These are phyloP conservation scores for Phytophthora macrochlamydospora DNA, from an alignment of 352 stramenopile species.

Conservation along the genomic window DNA sequence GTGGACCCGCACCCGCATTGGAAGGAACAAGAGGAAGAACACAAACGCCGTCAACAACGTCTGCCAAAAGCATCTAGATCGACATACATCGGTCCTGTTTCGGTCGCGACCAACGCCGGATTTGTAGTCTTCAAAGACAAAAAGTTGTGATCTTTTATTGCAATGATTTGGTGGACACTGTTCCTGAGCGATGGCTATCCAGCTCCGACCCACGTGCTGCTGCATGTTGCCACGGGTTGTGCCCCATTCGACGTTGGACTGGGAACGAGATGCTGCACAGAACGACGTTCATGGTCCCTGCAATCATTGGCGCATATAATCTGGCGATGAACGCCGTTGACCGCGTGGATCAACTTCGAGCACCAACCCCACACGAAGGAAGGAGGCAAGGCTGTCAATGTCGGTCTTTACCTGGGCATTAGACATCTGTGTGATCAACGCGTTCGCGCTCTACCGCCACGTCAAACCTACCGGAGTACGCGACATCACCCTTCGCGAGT, in stretches of 20 bases:
- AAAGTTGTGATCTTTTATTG: slow-evolving; percentile 11
- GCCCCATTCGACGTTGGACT: slow-evolving; percentile 8
- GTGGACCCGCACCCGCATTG: too few species aligned
- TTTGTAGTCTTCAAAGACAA: slow-evolving; percentile 7
- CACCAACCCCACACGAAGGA: background rate
- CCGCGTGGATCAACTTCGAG: slow-evolving; percentile 6
- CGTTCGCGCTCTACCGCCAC: background rate
- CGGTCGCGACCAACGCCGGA: background rate
- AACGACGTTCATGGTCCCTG: slow-evolving; percentile 4
- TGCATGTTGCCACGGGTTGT: slow-evolving; percentile 9
- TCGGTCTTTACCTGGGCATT: slow-evolving; percentile 2
- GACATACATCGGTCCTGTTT: too few species aligned
- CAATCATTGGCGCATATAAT: slow-evolving; percentile 9
- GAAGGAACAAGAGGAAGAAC: slow-evolving; percentile 2
- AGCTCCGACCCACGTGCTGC: too few species aligned
- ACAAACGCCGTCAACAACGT: background rate
- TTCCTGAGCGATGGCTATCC: too few species aligned
- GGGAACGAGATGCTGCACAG: background rate
- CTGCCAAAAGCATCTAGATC: too few species aligned
- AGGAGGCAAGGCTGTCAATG: slow-evolving; percentile 1
- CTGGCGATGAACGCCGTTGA: slow-evolving; percentile 10
- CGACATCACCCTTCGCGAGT: slow-evolving; percentile 4
- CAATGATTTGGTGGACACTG: too few species aligned
- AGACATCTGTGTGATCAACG: background rate
- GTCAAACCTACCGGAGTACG: too few species aligned